These are phyloP conservation scores for Botrytis aclada DNA, from an alignment of 2,329 filamentous ascomycete genomes.

Conservation along the genomic window DNA sequence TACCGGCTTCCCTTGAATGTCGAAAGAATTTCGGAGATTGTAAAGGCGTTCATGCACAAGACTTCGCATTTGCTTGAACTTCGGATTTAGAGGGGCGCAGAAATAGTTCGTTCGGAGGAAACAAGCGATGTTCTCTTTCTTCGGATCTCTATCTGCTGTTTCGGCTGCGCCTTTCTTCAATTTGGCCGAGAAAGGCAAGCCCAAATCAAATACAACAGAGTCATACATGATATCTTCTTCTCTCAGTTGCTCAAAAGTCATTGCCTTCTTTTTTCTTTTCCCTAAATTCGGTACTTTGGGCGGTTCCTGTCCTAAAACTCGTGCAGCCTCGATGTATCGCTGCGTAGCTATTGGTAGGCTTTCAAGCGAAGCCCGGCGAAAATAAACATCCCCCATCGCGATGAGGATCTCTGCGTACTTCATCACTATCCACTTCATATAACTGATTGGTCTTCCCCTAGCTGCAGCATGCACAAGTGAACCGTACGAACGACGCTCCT, in stretches of 20 bases:
- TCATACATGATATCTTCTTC: neutral
- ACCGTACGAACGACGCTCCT: constrained; percentile 22
- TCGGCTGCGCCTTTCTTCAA: neutral
- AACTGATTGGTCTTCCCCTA: constrained; percentile 30
- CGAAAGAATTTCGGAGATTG: neutral
- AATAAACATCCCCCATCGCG: constrained; percentile 35
- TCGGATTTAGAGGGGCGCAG: neutral
- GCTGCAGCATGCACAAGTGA: constrained; percentile 33
- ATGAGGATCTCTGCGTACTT: constrained; percentile 39
- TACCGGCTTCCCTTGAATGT: neutral
- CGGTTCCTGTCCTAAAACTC: constrained; percentile 30
- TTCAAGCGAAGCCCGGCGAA: constrained; percentile 34
- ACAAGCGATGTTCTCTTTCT: neutral
- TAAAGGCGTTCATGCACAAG: neutral
- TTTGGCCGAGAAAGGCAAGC: neutral
- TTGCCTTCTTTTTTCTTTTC: neutral
- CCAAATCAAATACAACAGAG: neutral
- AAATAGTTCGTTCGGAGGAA: neutral
- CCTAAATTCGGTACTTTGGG: neutral
- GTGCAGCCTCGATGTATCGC: constrained; percentile 33
- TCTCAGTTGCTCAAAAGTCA: neutral
- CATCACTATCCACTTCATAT: constrained; percentile 38
- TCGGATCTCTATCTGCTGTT: neutral
- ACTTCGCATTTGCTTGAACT: constrained; percentile 4
- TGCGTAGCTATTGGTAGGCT: constrained; percentile 37